Conservation (phyloP, 352 stramenopile genomes). For the Pythium coloratum region DNA sequence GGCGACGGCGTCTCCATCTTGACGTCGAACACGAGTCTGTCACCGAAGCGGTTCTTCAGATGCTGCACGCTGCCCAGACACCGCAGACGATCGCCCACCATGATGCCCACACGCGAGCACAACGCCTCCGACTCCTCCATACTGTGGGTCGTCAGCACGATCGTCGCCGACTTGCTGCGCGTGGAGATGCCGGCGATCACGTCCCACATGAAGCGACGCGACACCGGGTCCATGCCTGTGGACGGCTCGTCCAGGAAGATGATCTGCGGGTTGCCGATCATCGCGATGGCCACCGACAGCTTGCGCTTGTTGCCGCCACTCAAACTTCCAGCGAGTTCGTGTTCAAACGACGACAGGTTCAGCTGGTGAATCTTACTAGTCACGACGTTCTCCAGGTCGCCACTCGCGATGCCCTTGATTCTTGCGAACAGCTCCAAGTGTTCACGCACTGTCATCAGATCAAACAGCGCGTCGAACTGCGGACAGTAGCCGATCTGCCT, state of each 20-base stretch:
- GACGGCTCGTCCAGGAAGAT: constrained; percentile 92
- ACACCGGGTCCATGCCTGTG: constrained; percentile 95
- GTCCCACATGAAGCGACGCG: constrained; percentile 93
- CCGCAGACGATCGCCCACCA: constrained; percentile 63
- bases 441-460: constrained; percentile 80
- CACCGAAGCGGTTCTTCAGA: constrained; percentile 93
- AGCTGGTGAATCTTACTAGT: constrained; percentile 61
- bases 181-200: constrained; percentile 81
- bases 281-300: constrained; percentile 93
- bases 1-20: constrained; percentile 38
- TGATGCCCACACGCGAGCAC: constrained; percentile 91
- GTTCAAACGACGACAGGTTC: constrained; percentile 73
- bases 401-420: constrained; percentile 79
- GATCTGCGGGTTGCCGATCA: constrained; percentile 92
- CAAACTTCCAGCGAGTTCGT: constrained; percentile 78
- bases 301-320: constrained; percentile 95
- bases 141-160: constrained; percentile 92
- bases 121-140: constrained; percentile 92
- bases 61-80: constrained; percentile 85
- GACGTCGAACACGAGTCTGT: constrained; percentile 89
- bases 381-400: constrained; percentile 56
- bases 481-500: constrained; percentile 87
- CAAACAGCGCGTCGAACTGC: constrained; percentile 83
- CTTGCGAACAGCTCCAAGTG: constrained; percentile 85
- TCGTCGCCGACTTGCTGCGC: constrained; percentile 64